Conservation (phyloP, 148 eudicot genomes). For the Amaranthus cruentus region DNA sequence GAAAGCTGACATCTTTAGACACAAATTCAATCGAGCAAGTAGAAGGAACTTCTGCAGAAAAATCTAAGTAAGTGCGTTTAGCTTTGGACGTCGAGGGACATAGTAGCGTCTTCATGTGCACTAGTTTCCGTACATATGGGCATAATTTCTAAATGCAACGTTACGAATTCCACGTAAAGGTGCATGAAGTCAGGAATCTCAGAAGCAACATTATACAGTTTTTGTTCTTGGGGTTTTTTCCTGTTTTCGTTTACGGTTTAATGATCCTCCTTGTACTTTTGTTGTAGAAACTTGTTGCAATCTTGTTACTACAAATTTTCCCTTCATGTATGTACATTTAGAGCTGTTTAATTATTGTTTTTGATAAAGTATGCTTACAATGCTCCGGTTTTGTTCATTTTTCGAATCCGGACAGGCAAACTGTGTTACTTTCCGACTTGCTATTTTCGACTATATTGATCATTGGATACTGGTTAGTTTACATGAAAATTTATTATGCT, state of each 20-base stretch:
- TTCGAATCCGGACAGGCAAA: neutral
- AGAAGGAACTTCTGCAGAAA: conserved; percentile 45
- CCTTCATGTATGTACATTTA: neutral
- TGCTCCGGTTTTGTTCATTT: neutral
- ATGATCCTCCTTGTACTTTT: neutral
- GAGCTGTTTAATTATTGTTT: conserved; percentile 8
- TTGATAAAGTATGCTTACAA: neutral
- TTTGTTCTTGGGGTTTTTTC: neutral
- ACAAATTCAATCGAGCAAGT: conserved; percentile 35
- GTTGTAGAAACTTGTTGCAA: conserved; percentile 11
- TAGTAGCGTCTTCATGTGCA: neutral
- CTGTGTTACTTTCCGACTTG: too few relatives aligned
- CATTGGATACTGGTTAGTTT: too few relatives aligned
- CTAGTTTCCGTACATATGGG: neutral
- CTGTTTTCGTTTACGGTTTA: too few relatives aligned
- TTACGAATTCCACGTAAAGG: neutral
- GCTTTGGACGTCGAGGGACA: conserved; percentile 6
- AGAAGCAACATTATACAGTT: neutral
- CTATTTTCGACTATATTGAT: too few relatives aligned
- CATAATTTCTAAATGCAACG: neutral
- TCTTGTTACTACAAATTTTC: neutral
- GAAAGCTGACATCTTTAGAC: conserved; percentile 60
- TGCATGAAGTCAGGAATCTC: neutral
- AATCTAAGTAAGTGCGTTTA: conserved; percentile 40
- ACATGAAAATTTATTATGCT: too few relatives aligned